Base-by-base conservation (phyloP, 2,329 filamentous ascomycete genomes). In the Diaporthe amygdali region DNA sequence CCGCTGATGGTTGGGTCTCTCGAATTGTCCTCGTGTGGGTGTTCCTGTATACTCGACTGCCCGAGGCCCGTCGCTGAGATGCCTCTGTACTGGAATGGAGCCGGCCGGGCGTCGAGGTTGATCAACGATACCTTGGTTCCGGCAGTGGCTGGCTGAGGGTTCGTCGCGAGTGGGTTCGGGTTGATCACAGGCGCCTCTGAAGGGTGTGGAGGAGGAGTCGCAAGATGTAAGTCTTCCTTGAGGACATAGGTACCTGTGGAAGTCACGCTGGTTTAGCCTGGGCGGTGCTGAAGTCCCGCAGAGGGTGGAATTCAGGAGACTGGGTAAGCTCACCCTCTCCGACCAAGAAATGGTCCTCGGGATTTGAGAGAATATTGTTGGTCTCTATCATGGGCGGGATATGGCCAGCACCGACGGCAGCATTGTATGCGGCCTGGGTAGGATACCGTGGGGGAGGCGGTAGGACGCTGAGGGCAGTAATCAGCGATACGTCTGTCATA, bases 121-220 rank as follows among this genome's bases (percentile, higher is more conserved):
- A 96, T 86, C 17, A 97, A 85, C 0, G 95, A 96, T 46, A 98
- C 81, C 79, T 93, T 96, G 44, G 95, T 96, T 69, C 96, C 96
- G 6, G 90, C 88, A 2, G 92, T 95, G 3, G 94, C 94, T n/a
- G 95, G 94, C 67, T 92, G 91, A 6, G 95, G 92, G 22, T 89
- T 93, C 7, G 96, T 98, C 47, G 94, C 92, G 51, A 99, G 89
- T 32, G 96, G 96, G 78, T 98, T 99, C 54, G 94, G 93, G 78
- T 97, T 98, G 71, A 93, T 84, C 49, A 95, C 84, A 27, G 95
- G 95, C 15, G 94, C 92, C 85, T 99, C 96, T 73, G 95, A 97
- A 27, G 96, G 96, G 82, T 99, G 96, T 17, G 95, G 95, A 74
- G 96, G 96, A 70, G 96, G 96, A 41, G 95, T 98, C 54, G 96